Base-by-base conservation (phyloP, 179 eudicot genomes). In the Spergularia azorica region DNA sequence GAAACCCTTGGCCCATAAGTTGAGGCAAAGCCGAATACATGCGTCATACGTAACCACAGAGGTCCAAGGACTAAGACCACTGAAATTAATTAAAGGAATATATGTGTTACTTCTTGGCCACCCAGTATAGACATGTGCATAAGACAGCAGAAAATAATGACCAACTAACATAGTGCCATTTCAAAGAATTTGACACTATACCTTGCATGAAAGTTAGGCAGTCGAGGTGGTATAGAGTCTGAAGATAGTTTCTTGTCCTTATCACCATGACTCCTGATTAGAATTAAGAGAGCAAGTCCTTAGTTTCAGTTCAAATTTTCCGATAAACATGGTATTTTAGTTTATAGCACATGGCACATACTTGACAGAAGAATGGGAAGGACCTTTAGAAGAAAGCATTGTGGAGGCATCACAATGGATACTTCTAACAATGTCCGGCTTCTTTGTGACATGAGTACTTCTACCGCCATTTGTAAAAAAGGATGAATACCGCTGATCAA, bases 21-120 rank as follows among this genome's bases (percentile, higher is more conserved):
- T 87, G 58, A 94, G 96, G 79, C 98, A 94, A 38, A 94, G 85
- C 57, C 98, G 89, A 48, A 92, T 92, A 80, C 98, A 94, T 4
- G 96, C 98, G 68, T 94, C 98, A 81, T 94, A 94, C 12, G 98
- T 82, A 66, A 94, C 84, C 70, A 92, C 89, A 71, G 82, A 87
- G 77, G 77, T 82, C 98, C 98, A 94, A 36, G 92, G 89, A 76
- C 97, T 93, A 56, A 88, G 93, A 54, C 80, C 89, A 86, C 98
- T 94, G 87, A 79, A 81, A 36, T 21, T 26, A 78, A 54, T 70
- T 13, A 50, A 58, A 74, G 68, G 48, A 16, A 72, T 48, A 56
- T 36, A 50, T 48, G 51, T 50, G 57, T 77, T 20, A 82, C 72
- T 61, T 63, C 54, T 55, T 43, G 38, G 18, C 50, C 70, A 68